phyloP scores from a whole-genome alignment of 2,329 filamentous ascomycete genomes.

The Neurospora sp. region DNA sequence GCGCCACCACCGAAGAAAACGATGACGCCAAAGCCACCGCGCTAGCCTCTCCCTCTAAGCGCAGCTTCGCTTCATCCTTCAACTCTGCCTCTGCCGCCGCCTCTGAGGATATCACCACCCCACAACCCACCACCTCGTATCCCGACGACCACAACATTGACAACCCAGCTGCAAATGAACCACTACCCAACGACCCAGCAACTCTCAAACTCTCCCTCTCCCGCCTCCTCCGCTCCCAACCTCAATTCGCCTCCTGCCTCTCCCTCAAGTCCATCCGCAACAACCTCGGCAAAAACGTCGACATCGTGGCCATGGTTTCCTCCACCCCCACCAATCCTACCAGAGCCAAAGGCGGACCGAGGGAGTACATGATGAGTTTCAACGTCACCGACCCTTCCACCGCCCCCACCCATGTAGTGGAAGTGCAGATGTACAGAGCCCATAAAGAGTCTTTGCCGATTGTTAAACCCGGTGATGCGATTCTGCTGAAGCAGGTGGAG shows the following conservation, averaged over 20 bases:
- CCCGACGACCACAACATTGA: not conserved
- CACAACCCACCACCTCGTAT: not conserved
- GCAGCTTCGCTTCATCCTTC: conserved; percentile 19
- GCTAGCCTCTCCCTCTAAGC: conserved; percentile 21
- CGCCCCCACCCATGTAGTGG: conserved; percentile 37
- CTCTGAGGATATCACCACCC: conserved; percentile 8
- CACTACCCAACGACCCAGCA: conserved; percentile 6
- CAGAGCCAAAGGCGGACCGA: conserved; percentile 46
- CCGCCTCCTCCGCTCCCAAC: conserved; percentile 35
- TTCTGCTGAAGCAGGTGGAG: conserved; percentile 47
- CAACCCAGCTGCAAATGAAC: not conserved
- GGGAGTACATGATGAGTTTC: conserved; percentile 51
- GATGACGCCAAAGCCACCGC: conserved; percentile 19
- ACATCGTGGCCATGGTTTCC: conserved; percentile 47
- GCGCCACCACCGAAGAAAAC: conserved; percentile 14
- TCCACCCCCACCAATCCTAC: conserved; percentile 39
- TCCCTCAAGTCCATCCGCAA: conserved; percentile 42
- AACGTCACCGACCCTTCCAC: conserved; percentile 47
- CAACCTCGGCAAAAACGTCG: conserved; percentile 35
- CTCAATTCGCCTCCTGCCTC: conserved; percentile 41
- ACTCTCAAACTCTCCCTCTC: conserved; percentile 36
- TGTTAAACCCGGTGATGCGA: conserved; percentile 45
- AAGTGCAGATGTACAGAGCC: conserved; percentile 49
- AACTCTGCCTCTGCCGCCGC: conserved; percentile 16
- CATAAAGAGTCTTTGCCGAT: conserved; percentile 47